Base-by-base conservation (phyloP, 805 yeast species). In the Ogataea corticis region DNA sequence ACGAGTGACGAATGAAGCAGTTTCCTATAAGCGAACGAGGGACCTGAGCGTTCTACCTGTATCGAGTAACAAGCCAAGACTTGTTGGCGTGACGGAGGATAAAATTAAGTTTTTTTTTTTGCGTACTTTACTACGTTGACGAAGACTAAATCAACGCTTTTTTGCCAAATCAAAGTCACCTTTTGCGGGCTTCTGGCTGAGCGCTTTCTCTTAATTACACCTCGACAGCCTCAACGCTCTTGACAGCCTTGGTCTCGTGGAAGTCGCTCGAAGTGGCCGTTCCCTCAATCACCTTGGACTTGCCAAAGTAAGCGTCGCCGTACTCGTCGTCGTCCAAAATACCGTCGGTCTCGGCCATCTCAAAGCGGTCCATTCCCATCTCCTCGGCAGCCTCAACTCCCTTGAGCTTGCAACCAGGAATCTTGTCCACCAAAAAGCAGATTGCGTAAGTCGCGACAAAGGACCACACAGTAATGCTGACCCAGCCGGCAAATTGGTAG, bases 331-430 rank as follows among this genome's bases (percentile, higher is more conserved):
- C 46, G 31, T 45, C 42, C 10, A 48, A 64, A 7, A 48, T 64
- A 31, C 68, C 67, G 52, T 72, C 77, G 23, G 66, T 56, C 44
- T 77, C 82, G n/a, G 72, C 72, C 76, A 76, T 73, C 52, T 77
- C 80, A 41, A 54, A 68, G 41, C 67, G 52, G 54, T 77, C 82
- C 69, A 76, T 69, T 27, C 82, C 82, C 70, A 72, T 65, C 33
- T 68, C 72, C 58, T 77, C 82, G 17, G 65, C 77, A 51, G 71
- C 79, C 15, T 63, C 70, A 16, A 63, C 37, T 7, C 71, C 76
- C 57, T 76, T 71, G 52, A 77, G 59, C 45, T 71, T 63, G 42
- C 69, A 61, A 3, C 81, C 81, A 10, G 83, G 83, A 40, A 76
- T 75, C 43, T 68, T 62, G 55, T 79, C 77, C 35, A 79, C 73